Conservation (phyloP, 371 early-diverging fungal species). For the Mucor indicus region DNA sequence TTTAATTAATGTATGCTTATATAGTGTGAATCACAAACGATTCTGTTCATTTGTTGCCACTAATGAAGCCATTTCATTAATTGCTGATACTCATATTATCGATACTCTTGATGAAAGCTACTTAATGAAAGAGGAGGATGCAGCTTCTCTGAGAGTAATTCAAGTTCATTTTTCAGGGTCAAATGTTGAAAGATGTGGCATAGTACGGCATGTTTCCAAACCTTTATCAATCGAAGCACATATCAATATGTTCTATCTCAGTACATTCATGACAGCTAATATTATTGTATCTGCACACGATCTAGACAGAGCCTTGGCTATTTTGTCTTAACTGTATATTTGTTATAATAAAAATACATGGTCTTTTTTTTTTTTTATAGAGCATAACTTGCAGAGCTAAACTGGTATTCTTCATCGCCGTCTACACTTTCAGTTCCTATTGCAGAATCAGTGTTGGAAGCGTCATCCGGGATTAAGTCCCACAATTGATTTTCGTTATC, state of each 20-base stretch:
- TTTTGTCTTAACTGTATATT: slow-evolving; percentile 10
- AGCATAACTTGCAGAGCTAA: slow-evolving; percentile 47
- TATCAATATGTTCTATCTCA: slow-evolving; percentile 58
- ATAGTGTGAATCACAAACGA: slow-evolving; percentile 16
- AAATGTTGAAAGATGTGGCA: slow-evolving; percentile 53
- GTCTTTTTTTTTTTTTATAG: slow-evolving; percentile 18
- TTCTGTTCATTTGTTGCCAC: slow-evolving; percentile 62
- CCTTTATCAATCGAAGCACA: slow-evolving; percentile 44
- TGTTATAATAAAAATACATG: no score
- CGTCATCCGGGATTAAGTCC: slow-evolving; percentile 34
- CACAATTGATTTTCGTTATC: slow-evolving; percentile 48
- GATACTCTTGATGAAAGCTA: slow-evolving; percentile 49
- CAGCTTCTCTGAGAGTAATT: slow-evolving; percentile 47
- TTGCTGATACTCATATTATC: slow-evolving; percentile 52
- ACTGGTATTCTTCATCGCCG: slow-evolving; percentile 34
- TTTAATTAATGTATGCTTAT: slow-evolving; percentile 1
- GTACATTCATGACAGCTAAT: slow-evolving; percentile 60
- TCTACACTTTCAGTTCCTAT: not conserved
- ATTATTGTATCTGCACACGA: slow-evolving; percentile 47
- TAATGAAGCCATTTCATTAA: slow-evolving; percentile 57
- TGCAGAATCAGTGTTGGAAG: not conserved
- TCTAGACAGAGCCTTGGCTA: slow-evolving; percentile 30
- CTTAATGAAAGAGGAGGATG: slow-evolving; percentile 43
- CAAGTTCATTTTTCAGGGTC: slow-evolving; percentile 56
- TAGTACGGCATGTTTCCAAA: slow-evolving; percentile 56